Conservation (phyloP, 257 asterid genomes). For the Marsdenia floribunda region DNA sequence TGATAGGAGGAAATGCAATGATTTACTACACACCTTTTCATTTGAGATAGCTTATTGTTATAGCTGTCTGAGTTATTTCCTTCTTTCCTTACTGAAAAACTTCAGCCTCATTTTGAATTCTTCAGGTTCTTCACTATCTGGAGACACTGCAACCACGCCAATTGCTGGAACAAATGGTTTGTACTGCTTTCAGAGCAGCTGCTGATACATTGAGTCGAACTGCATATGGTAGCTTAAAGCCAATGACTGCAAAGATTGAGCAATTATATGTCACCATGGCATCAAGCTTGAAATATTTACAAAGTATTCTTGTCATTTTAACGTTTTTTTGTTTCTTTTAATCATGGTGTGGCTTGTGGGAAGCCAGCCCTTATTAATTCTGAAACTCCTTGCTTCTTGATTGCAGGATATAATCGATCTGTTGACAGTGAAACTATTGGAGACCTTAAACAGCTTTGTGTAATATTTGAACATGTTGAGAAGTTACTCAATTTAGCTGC, state of each 20-base stretch:
- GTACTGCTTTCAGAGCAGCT: conserved; percentile 83
- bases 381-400: not conserved
- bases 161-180: conserved; percentile 81
- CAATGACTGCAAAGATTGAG: conserved; percentile 60
- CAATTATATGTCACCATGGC: conserved; percentile 79
- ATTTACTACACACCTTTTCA: not conserved
- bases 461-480: conserved; percentile 70
- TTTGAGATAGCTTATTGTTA: not conserved
- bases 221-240: conserved; percentile 58
- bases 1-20: not conserved
- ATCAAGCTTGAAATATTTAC: conserved; percentile 52
- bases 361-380: not conserved
- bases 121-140: conserved; percentile 85
- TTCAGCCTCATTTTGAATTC: conserved; percentile 15
- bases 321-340: not conserved
- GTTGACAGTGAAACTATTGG: conserved; percentile 47
- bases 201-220: conserved; percentile 74
- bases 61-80: not conserved
- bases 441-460: conserved; percentile 62
- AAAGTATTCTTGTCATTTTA: conserved; percentile 29
- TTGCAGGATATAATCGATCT: conserved; percentile 43
- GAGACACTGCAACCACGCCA: conserved; percentile 71
- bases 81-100: not conserved
- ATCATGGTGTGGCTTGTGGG: not conserved
- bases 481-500: conserved; percentile 62